Base-by-base conservation (phyloP, 192 early-diverging fungal species). In the Coemansia sp. region DNA sequence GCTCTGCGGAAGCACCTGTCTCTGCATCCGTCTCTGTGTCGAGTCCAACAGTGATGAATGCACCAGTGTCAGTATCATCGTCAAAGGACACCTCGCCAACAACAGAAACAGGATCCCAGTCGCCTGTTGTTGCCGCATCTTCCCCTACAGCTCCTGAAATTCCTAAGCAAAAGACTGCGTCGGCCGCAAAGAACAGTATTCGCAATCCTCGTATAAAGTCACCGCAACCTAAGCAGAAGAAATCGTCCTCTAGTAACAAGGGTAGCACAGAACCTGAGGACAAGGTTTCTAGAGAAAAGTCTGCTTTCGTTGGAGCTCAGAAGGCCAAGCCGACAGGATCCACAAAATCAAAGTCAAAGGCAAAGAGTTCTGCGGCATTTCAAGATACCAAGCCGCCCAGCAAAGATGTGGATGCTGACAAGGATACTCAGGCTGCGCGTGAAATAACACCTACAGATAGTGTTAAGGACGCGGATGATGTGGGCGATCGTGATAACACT, bases 181-280 rank as follows among this genome's bases (percentile, higher is more conserved):
- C 78, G 45, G 73, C 69, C 4, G 71, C 78, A 8, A 81, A 73
- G 61, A 68, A 66, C 41, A 63, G 71, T 4, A 40, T 71, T n/a
- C 70, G 71, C 58, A 67, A 67, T 41, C 72, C 78, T 36, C 78
- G 78, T 67, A 81, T 76, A 43, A 81, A 76, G 64, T 81, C 78
- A n/a, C 78, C 78, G 1, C 78, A 80, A 74, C 67, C 71, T 12
- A 81, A 73, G 62, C 41, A 41, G 62, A 61, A 68, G n/a, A 72
- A 66, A 26, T 36, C 49, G 37, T 19, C 41, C 3, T 58, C 60
- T 11, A 59, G 39, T 9, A 62, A 48, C 32, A 57, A 51, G 6
- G 78, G 40, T 7, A 71, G 69, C 13, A 62, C 48, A 11, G 75
- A 77, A 69, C 66, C 66, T 6, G 69, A 77, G 22, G 37, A 18